phyloP scores from a whole-genome alignment of 108 stramenopile species.

The Nitzschia sp. region DNA sequence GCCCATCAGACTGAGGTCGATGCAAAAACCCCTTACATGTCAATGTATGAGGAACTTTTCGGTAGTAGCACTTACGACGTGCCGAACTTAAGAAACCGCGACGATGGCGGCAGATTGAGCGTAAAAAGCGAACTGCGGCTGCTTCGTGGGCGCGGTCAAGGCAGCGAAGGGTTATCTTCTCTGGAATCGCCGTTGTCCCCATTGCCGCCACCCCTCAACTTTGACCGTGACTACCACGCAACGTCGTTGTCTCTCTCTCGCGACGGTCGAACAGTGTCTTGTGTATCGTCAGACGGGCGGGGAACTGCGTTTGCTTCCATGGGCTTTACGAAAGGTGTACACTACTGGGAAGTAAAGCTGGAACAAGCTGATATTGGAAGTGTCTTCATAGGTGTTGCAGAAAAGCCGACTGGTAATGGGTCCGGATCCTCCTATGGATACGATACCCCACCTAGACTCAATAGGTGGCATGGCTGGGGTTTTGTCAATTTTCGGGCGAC shows the following conservation, averaged over 20 bases:
- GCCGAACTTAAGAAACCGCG: slow-evolving; percentile 52
- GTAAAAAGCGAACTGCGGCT: slow-evolving; percentile 71
- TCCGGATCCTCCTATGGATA: slow-evolving; percentile 51
- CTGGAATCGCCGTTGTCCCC: slow-evolving; percentile 9
- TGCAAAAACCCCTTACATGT: slow-evolving; percentile 29
- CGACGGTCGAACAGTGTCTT: slow-evolving; percentile 73
- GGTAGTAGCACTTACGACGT: slow-evolving; percentile 62
- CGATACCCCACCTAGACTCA: slow-evolving; percentile 62
- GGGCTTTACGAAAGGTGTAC: slow-evolving; percentile 90
- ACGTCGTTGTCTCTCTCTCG: slow-evolving; percentile 65
- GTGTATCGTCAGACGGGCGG: slow-evolving; percentile 71
- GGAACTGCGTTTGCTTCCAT: slow-evolving; percentile 73
- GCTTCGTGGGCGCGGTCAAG: slow-evolving; percentile 31
- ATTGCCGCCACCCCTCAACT: slow-evolving; percentile 61
- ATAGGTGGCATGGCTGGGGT: slow-evolving; percentile 89
- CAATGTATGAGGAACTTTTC: slow-evolving; percentile 65
- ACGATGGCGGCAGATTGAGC: slow-evolving; percentile 46
- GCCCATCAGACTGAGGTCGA: slow-evolving; percentile 25
- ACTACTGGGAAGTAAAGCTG: slow-evolving; percentile 96
- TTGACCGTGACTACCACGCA: slow-evolving; percentile 77
- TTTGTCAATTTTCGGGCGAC: slow-evolving; percentile 95
- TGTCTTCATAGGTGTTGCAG: slow-evolving; percentile 92
- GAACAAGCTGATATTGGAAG: slow-evolving; percentile 92
- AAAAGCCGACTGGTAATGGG: slow-evolving; percentile 75
- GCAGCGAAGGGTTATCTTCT: not conserved